Conservation (phyloP, 352 stramenopile genomes). For the Phytophthora chlamydospora region DNA sequence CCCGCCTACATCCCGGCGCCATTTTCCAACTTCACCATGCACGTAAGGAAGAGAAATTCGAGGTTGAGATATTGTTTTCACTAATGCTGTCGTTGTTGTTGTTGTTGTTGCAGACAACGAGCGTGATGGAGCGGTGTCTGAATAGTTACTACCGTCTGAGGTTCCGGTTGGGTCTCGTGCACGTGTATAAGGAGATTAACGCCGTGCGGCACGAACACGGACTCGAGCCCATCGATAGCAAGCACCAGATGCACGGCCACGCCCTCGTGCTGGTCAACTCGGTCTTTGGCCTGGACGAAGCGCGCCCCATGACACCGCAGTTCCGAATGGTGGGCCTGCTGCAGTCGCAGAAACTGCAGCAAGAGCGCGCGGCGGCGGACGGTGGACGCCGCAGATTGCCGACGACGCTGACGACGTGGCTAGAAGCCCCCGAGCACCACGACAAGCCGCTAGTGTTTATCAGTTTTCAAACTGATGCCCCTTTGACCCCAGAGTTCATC, state of each 20-base stretch:
- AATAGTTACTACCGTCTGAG: slow-evolving; percentile 81
- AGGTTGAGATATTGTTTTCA: neutral
- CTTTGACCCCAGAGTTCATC: slow-evolving; percentile 62
- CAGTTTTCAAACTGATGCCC: slow-evolving; percentile 56
- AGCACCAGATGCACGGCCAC: slow-evolving; percentile 59
- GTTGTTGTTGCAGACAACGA: slow-evolving; percentile 52
- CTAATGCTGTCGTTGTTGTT: slow-evolving; percentile 20
- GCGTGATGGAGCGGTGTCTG: slow-evolving; percentile 77
- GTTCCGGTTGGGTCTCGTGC: slow-evolving; percentile 69
- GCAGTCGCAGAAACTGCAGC: slow-evolving; percentile 40
- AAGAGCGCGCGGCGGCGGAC: slow-evolving; percentile 21
- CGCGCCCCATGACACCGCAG: slow-evolving; percentile 74
- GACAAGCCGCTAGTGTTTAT: slow-evolving; percentile 59
- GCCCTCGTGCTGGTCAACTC: slow-evolving; percentile 83
- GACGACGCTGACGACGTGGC: slow-evolving; percentile 42
- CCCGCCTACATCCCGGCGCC: slow-evolving; percentile 81
- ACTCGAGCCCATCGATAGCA: slow-evolving; percentile 53
- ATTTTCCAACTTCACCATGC: slow-evolving; percentile 84
- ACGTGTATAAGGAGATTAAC: slow-evolving; percentile 74
- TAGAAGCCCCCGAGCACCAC: slow-evolving; percentile 33
- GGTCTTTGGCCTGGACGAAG: slow-evolving; percentile 82
- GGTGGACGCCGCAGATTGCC: slow-evolving; percentile 39
- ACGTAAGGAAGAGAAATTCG: slow-evolving; percentile 44
- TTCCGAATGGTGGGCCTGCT: slow-evolving; percentile 80
- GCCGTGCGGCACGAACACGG: slow-evolving; percentile 55